Base-by-base conservation (phyloP, 129 eudicot genomes). In the Flaveria trinervia region DNA sequence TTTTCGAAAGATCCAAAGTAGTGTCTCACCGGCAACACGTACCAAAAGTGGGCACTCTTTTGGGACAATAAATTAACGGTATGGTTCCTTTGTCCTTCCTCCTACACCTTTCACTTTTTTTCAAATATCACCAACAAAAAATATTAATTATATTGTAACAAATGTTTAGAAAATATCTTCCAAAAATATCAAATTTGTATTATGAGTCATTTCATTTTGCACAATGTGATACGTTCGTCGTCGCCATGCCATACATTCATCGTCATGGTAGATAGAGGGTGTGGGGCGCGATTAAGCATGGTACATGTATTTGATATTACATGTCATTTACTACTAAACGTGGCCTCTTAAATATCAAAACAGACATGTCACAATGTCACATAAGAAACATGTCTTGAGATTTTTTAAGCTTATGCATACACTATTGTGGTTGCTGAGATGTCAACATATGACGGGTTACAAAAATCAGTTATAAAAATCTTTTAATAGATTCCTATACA, bases 51-150 rank as follows among this genome's bases (percentile, higher is more conserved):
- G 77, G 72, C 77, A 79, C 82, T 39, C 60, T 26, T 65, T 80
- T 65, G 52, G 69, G 75, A 69, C 75, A 66, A 36, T 80, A 15
- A 80, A 73, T 80, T 66, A 79, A 66, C 51, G 75, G 75, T 73
- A 80, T 73, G 83, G 75, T 80, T 80, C 64, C 75, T 80, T 80
- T 74, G 83, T 80, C 79, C 70, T 80, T 80, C 83, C 74, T 80
- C 69, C 41, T 16, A 18, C 43, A 73, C 61, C 50, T 66, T 66
- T 56, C 61, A 54, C 74, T 66, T 67, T 73, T 56, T 73, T 80
- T 56, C 60, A 33, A 10, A 6, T 60, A 2, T 17, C 10, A 56
- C 11, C 17, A 49, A 9, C 2, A 57, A 57, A 28, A 62, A 0
- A 2, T 28, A 2, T 15, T 30, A 30, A 56, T 15, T 64, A 28